Conservation (phyloP, 148 eudicot species). For the Talinum fruticosum region DNA sequence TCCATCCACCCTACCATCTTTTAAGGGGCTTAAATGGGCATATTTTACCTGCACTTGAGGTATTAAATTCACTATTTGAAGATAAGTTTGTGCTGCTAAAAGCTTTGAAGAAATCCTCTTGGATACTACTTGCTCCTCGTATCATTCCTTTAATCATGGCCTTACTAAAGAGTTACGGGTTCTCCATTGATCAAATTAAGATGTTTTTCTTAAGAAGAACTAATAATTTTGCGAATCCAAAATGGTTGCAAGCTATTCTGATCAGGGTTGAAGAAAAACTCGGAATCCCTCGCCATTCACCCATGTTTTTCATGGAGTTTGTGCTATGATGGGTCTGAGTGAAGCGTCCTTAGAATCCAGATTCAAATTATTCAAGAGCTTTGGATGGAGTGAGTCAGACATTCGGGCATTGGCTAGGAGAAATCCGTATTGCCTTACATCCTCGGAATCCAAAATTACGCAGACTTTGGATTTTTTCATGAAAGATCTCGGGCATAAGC, state of each 20-base stretch:
- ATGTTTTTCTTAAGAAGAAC: constrained; percentile 14
- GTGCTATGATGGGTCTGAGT: constrained; percentile 5
- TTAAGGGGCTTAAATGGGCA: constrained; percentile 13
- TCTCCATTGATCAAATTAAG: constrained; percentile 22
- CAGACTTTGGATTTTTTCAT: constrained; percentile 24
- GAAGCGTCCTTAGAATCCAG: constrained; percentile 21
- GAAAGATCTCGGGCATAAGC: constrained; percentile 32
- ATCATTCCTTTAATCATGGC: constrained; percentile 2
- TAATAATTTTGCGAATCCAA: background rate
- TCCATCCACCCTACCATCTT: constrained; percentile 4
- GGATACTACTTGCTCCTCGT: constrained; percentile 19
- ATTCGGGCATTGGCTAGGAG: constrained; percentile 11
- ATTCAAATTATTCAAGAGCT: constrained; percentile 23
- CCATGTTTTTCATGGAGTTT: constrained; percentile 30
- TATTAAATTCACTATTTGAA: constrained; percentile 19
- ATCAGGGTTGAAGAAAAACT: constrained; percentile 23
- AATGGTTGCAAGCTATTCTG: constrained; percentile 15
- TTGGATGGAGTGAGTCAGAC: constrained; percentile 32
- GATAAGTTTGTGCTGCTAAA: background rate
- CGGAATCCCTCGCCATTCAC: constrained; percentile 28
- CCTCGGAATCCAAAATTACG: constrained; percentile 26
- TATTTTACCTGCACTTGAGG: constrained; percentile 24
- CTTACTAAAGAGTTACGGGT: constrained; percentile 26
- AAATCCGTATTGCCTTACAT: constrained; percentile 15
- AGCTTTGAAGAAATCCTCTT: constrained; percentile 14